Evolutionary conservation across 2,329 filamentous ascomycete genomes (phyloP), one percentile per base, ranked within the genome.

Genomic region (Mycocentrospora acerina): DNA sequence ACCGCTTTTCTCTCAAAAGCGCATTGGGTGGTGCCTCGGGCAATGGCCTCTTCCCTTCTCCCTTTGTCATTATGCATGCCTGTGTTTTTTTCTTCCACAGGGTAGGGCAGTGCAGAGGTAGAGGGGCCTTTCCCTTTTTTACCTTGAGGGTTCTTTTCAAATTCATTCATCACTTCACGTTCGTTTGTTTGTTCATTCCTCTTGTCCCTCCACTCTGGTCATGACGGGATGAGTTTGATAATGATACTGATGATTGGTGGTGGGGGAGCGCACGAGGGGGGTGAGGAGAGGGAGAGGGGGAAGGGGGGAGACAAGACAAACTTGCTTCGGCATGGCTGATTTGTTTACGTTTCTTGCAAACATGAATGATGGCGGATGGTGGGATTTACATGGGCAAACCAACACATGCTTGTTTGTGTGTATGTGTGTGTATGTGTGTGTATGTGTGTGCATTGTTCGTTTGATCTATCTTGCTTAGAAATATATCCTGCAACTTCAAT

Each of bases 241-340:
- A 29, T 40, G 19, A 6, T 5, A 6, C 5, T 22, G 19, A n/a
- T n/a, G n/a, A n/a, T n/a, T n/a, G n/a, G n/a, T n/a, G n/a, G n/a
- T n/a, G n/a, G n/a, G n/a, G n/a, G n/a, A n/a, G n/a, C n/a, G n/a
- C n/a, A n/a, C n/a, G n/a, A n/a, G n/a, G n/a, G n/a, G n/a, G n/a
- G 43, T 29, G 31, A 29, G 17, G 28, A 17, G 12, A 24, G 15
- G n/a, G 10, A 27, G 22, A 24, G 30, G 19, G 27, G n/a, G 42
- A 35, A 35, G 25, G 34, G 35, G 29, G 37, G 38, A 19, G 37
- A 38, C 35, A 34, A 40, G 18, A 33, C 44, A 42, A 43, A 35
- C 32, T 54, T 59, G 54, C 60, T 57, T 60, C 43, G 55, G 60
- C 57, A 56, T 55, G 44, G 40, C 41, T 47, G 46, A 43, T 33